These are phyloP conservation scores for Acacia confusa DNA, from an alignment of 306 rosid species.

Conservation along the genomic window DNA sequence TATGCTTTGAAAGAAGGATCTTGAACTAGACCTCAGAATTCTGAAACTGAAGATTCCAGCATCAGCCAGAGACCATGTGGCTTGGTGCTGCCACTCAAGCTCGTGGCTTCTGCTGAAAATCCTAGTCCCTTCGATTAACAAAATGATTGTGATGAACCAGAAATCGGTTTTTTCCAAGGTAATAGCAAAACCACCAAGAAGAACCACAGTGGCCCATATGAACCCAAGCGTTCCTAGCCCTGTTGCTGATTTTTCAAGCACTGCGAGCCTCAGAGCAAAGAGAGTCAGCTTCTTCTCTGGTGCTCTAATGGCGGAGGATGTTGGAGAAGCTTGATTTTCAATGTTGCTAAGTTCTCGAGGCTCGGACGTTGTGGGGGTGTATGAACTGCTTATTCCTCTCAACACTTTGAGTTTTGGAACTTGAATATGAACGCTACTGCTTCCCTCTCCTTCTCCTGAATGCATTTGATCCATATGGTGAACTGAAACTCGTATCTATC, in stretches of 20 bases:
- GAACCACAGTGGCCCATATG: conserved; percentile 95
- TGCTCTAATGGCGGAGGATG: conserved; percentile 43
- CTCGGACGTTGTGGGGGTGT: conserved; percentile 59
- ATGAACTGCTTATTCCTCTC: conserved; percentile 46
- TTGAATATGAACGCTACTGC: conserved; percentile 49
- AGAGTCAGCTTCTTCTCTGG: conserved; percentile 89
- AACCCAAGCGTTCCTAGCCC: conserved; percentile 91
- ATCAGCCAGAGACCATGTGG: conserved; percentile 82
- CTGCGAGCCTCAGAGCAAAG: conserved; percentile 82
- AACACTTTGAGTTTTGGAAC: conserved; percentile 45
- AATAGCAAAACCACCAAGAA: conserved; percentile 87
- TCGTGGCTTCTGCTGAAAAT: conserved; percentile 96
- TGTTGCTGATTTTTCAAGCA: conserved; percentile 86
- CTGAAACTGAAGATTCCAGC: conserved; percentile 68
- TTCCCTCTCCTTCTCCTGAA: conserved; percentile 44
- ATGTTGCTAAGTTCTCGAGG: conserved; percentile 36
- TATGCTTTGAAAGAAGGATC: conserved; percentile 36
- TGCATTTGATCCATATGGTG: conserved; percentile 46
- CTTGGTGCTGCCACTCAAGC: conserved; percentile 97
- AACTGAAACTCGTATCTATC: background rate
- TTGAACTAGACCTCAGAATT: conserved; percentile 53
- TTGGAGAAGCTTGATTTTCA: conserved; percentile 17
- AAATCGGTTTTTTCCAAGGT: conserved; percentile 71
- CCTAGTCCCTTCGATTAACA: conserved; percentile 80
- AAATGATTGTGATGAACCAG: conserved; percentile 85